Percentiles rank a stretch among this genome's conserved stretches.
These are phyloP conservation scores for Lentinula boryana DNA, from an alignment of 768 basidiomycete genomes.

Conservation along the genomic window DNA sequence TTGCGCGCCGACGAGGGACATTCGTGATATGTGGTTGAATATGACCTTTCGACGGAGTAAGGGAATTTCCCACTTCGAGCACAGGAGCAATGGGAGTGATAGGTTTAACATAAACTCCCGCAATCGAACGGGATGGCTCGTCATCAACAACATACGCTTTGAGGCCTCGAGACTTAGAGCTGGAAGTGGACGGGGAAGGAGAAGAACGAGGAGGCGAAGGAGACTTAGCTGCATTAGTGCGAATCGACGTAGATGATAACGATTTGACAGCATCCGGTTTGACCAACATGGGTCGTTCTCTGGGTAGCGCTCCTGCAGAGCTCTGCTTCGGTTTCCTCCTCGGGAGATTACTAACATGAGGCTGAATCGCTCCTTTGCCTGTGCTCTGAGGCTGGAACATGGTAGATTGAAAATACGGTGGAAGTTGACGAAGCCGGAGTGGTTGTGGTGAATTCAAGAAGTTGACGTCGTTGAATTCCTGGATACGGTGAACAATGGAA, in stretches of 20 bases:
- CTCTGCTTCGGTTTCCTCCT: neutral
- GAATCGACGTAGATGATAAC: neutral
- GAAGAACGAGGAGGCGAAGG: neutral
- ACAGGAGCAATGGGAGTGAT: neutral
- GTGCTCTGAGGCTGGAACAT: neutral
- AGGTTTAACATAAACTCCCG: neutral
- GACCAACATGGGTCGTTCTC: too few species aligned
- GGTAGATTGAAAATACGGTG: neutral
- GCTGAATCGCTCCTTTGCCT: constrained; percentile 2
- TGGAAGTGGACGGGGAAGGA: neutral
- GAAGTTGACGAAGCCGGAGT: neutral
- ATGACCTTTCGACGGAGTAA: neutral
- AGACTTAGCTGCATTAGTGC: neutral
- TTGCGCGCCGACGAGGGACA: neutral
- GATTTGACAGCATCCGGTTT: neutral
- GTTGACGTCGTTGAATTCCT: neutral
- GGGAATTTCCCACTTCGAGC: neutral
- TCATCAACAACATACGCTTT: neutral
- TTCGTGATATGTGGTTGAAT: constrained; percentile 2
- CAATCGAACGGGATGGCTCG: neutral
- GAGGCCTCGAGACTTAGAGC: neutral
- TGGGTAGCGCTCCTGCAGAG: neutral
- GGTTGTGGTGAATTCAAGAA: neutral
- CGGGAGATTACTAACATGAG: constrained; percentile 2
- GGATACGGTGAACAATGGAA: neutral